Evolutionary conservation across 169 alveolate species (phyloP), one percentile per base, ranked within the genome.

Genomic region (Theileria luwenshuni): DNA sequence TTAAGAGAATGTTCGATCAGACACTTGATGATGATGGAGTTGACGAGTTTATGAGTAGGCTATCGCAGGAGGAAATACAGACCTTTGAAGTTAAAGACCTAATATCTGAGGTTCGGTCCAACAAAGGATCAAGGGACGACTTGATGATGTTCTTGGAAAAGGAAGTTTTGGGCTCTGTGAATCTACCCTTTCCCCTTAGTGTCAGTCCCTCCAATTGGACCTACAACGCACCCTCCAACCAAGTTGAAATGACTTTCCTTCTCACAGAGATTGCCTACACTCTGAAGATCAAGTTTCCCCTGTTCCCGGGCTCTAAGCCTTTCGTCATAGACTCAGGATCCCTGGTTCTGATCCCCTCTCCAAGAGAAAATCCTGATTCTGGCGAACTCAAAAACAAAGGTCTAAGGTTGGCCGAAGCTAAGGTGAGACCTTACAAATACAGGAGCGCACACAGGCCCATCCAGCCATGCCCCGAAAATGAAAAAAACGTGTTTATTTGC

Each of bases 271-370:
- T 15, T 17, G 63, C 33, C 27, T 0, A 0, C 1, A 51, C 32
- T 38, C 1, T 76, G 23, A 15, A 27, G 45, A 30, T 73, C 68
- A 2, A 0, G 17, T 76, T 76, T 42, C 33, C 17, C n/a, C 25
- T 67, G 51, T 21, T 21, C 38, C 86, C 77, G 5, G 79, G 86
- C 12, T 28, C 30, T 0, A 76, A 68, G 42, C 80, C 80, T 1
- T 54, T 69, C 6, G 52, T 60, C 3, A 76, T 69, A 27, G 33
- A 69, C 52, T 23, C 27, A 0, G 77, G 56, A 33, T 1, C 1
- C 1, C 32, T 56, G 38, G 0, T 51, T 12, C 6, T 17, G 7
- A 13, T 2, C 15, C 7, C 7, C 8, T 13, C 5, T 25, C 41
- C 0, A 1, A 13, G 41, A 7, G 28, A 30, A 25, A 48, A 48